These are phyloP conservation scores for Pseudogymnoascus sp. DNA, from an alignment of 2,329 filamentous ascomycete genomes.

Conservation along the genomic window DNA sequence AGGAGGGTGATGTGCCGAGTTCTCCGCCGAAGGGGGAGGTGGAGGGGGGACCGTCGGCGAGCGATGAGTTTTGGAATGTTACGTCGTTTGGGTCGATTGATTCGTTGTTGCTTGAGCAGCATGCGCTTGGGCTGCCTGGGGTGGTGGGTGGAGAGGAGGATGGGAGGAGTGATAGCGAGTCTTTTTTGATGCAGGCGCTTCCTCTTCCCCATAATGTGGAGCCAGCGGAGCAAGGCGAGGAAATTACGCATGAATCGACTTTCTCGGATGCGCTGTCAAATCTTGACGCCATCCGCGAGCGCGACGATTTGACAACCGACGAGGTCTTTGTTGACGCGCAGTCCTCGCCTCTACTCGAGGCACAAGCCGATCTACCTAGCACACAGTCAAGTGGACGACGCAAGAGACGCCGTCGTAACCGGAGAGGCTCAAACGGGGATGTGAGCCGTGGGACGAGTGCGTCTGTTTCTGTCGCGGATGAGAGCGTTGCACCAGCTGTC, in stretches of 20 bases:
- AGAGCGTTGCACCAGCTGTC: not conserved
- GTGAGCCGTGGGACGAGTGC: not conserved
- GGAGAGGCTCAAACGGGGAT: not conserved
- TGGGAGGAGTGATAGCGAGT: not conserved
- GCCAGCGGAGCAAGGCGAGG: not conserved
- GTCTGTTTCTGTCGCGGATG: not conserved
- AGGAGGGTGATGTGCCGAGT: conserved; percentile 43
- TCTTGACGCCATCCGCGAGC: not conserved
- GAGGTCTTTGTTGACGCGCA: conserved; percentile 24
- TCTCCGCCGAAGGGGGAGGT: conserved; percentile 46
- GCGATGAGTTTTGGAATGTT: not conserved
- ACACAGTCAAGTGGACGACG: not conserved
- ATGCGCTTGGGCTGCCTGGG: not conserved
- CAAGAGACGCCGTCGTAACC: not conserved
- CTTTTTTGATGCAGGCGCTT: not conserved
- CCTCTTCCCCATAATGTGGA: not conserved
- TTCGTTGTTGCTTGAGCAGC: not conserved
- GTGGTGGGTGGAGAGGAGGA: not conserved
- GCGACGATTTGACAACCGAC: not conserved
- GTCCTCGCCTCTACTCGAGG: conserved; percentile 18
- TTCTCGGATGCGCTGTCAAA: not conserved
- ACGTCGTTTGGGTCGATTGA: not conserved
- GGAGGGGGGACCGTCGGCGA: not conserved
- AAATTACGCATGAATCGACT: not conserved
- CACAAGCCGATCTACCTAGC: not conserved